phyloP scores from a whole-genome alignment of 148 eudicot species.

The Rhododendron williamsianum region DNA sequence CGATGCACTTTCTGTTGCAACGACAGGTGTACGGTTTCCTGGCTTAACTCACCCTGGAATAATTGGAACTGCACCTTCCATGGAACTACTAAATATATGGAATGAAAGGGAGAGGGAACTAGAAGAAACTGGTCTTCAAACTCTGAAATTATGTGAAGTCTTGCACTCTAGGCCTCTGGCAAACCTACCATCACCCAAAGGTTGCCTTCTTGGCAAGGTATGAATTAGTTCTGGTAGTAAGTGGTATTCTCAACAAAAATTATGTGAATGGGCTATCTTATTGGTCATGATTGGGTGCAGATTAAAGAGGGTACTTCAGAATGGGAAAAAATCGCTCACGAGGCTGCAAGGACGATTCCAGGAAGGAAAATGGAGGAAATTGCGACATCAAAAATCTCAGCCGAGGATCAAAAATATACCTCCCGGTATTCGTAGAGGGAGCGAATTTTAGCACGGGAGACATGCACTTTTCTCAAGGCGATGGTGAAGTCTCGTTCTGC shows the following conservation, averaged over 20 bases:
- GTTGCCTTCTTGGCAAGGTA: constrained; percentile 89
- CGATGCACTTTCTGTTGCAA: not conserved
- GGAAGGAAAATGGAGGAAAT: constrained; percentile 98
- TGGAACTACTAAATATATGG: constrained; percentile 83
- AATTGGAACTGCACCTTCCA: constrained; percentile 92
- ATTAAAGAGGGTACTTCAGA: constrained; percentile 57
- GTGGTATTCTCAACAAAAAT: not conserved
- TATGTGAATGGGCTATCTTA: not conserved
- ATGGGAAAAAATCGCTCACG: constrained; percentile 74
- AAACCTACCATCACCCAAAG: constrained; percentile 77
- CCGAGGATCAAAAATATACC: constrained; percentile 87
- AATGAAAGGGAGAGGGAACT: constrained; percentile 69
- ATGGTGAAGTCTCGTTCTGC: constrained; percentile 90
- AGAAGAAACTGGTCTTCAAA: constrained; percentile 69
- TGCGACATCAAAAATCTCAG: constrained; percentile 95
- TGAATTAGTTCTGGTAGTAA: not conserved
- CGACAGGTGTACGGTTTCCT: constrained; percentile 81
- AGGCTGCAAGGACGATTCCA: constrained; percentile 91
- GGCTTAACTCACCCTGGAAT: constrained; percentile 94
- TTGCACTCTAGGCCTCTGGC: constrained; percentile 82
- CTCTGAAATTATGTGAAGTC: constrained; percentile 77
- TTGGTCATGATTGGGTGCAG: constrained; percentile 26
- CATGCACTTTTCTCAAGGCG: constrained; percentile 98
- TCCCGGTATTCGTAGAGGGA: constrained; percentile 93
- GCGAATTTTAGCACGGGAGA: constrained; percentile 94